phyloP scores from a whole-genome alignment of 2,329 filamentous ascomycete species.

The Epichloe baconii region DNA sequence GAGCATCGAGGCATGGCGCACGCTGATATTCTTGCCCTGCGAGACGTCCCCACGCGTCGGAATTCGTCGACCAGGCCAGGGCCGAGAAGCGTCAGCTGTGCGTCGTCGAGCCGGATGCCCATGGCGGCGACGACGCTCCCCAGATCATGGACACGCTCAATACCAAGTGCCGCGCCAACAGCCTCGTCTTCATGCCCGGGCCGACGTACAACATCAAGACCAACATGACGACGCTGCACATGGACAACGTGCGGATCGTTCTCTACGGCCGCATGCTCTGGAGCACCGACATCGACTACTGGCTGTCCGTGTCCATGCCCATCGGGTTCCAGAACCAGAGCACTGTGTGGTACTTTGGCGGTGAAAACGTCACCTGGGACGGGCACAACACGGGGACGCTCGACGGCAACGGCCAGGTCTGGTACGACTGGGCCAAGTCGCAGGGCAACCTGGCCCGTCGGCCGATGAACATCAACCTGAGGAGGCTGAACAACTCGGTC shows the following conservation, averaged over 20 bases:
- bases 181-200: conserved; percentile 20
- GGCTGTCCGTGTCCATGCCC: conserved; percentile 35
- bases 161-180: conserved; percentile 14
- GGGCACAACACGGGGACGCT: conserved; percentile 39
- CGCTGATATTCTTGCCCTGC: not conserved
- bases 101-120: conserved; percentile 14
- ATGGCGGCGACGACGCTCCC: conserved; percentile 19
- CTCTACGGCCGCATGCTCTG: conserved; percentile 26
- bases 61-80: conserved; percentile 6
- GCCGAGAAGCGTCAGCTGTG: conserved; percentile 14
- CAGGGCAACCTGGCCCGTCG: conserved; percentile 33
- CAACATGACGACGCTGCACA: conserved; percentile 21
- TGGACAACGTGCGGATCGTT: conserved; percentile 30
- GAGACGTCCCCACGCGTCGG: not conserved
- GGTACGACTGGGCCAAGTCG: conserved; percentile 39
- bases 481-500: conserved; percentile 31
- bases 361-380: conserved; percentile 33
- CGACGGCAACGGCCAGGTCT: conserved; percentile 46
- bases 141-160: conserved; percentile 21
- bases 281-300: conserved; percentile 35
- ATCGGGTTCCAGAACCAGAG: conserved; percentile 43
- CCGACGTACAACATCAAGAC: conserved; percentile 21
- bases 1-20: conserved; percentile 1
- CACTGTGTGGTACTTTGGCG: conserved; percentile 41
- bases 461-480: conserved; percentile 36